phyloP scores from a whole-genome alignment of 352 stramenopile species.

The Pythium aristosporum region DNA sequence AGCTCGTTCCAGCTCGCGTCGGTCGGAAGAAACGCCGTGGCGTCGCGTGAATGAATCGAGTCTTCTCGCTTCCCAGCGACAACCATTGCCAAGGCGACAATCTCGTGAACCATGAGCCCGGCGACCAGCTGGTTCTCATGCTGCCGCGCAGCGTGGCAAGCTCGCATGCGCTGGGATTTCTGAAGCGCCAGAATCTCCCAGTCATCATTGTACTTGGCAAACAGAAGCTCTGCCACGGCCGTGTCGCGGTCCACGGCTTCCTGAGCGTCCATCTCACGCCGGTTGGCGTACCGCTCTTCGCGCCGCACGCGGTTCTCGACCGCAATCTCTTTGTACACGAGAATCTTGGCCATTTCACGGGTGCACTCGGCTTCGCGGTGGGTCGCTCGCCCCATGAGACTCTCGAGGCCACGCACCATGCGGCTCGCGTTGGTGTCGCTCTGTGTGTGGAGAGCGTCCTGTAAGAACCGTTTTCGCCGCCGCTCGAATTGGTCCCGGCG shows the following conservation, averaged over 20 bases:
- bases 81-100: slow-evolving; percentile 61
- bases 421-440: neutral
- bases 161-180: slow-evolving; percentile 31
- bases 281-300: slow-evolving; percentile 47
- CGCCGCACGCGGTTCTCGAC: slow-evolving; percentile 56
- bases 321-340: slow-evolving; percentile 69
- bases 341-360: slow-evolving; percentile 44
- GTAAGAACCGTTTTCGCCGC: slow-evolving; percentile 61
- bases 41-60: slow-evolving; percentile 35
- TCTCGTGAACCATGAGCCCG: slow-evolving; percentile 35
- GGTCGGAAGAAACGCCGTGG: slow-evolving; percentile 37
- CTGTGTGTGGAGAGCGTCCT: slow-evolving; percentile 34
- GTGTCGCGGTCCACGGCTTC: slow-evolving; percentile 55
- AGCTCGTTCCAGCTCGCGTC: slow-evolving; percentile 55
- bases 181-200: slow-evolving; percentile 45
- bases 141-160: slow-evolving; percentile 34
- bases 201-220: slow-evolving; percentile 67
- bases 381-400: slow-evolving; percentile 45
- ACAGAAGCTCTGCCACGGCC: slow-evolving; percentile 46
- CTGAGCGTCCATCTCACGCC: slow-evolving; percentile 42
- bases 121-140: slow-evolving; percentile 52
- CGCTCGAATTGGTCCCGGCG: slow-evolving; percentile 51
- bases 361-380: slow-evolving; percentile 43
- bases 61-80: slow-evolving; percentile 53
- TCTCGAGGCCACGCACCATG: slow-evolving; percentile 27